These are phyloP conservation scores for Lentinula sp. DNA, from an alignment of 768 basidiomycete species.

Conservation along the genomic window DNA sequence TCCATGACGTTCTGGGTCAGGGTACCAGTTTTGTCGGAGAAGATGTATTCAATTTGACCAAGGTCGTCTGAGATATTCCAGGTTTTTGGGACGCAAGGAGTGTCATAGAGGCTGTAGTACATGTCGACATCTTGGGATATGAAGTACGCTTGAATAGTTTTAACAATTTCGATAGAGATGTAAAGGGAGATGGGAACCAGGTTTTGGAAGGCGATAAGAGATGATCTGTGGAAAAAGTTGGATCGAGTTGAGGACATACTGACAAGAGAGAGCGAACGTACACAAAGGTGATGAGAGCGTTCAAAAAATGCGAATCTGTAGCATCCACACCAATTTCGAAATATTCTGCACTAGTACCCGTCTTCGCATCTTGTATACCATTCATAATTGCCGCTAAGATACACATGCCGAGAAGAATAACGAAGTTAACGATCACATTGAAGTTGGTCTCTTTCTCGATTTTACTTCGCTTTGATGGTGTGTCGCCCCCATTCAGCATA, in stretches of 20 bases:
- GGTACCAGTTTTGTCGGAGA: conserved; percentile 92
- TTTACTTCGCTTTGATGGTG: conserved; percentile 94
- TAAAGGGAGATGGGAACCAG: conserved; percentile 94
- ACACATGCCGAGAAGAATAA: conserved; percentile 73
- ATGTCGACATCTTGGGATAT: conserved; percentile 95
- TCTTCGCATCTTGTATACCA: conserved; percentile 59
- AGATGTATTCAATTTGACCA: conserved; percentile 93
- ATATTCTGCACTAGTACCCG: conserved; percentile 58
- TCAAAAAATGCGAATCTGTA: conserved; percentile 53
- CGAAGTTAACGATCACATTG: conserved; percentile 94
- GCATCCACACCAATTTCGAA: conserved; percentile 69
- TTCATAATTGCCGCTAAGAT: conserved; percentile 66
- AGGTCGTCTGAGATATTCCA: conserved; percentile 99
- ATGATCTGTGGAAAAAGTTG: conserved; percentile 49
- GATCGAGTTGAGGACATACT: background rate
- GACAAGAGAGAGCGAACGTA: conserved; percentile 33
- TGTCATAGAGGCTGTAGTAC: conserved; percentile 86
- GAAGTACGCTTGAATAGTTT: conserved; percentile 95
- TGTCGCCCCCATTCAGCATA: conserved; percentile 87
- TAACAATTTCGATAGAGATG: conserved; percentile 97
- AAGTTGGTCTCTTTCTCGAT: conserved; percentile 99
- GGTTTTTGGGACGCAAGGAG: conserved; percentile 89
- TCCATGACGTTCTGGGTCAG: conserved; percentile 99
- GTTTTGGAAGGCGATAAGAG: conserved; percentile 95
- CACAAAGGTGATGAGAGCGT: conserved; percentile 88